Base-by-base conservation (phyloP, 2,329 filamentous ascomycete species). In the Phaeosphaeriaceae sp. region DNA sequence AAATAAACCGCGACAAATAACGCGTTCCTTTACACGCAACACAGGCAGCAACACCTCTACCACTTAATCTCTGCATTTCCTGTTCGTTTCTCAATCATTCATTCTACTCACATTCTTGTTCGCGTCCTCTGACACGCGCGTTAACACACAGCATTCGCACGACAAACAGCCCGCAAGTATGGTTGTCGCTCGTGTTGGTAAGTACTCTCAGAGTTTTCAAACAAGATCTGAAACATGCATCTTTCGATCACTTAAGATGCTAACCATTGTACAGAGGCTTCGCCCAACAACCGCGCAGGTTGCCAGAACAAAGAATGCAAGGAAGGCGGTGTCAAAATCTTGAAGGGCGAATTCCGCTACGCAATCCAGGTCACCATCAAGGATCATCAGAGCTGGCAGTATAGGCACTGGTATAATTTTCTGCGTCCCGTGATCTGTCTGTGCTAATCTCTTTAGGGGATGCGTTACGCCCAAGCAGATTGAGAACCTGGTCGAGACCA, bases 391-490 rank as follows among this genome's bases (percentile, higher is more conserved):
- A 84, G 84, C 70, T 96, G 88, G 87, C 77, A 81, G 56, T 98
- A 90, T 88, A 90, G 89, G 73, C 94, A 98, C 76, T 97, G 94
- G 94, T 96, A 83, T 72, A 85, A 7, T 20, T 6, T 19, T 68
- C 46, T 42, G 19, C 44, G 7, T 48, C 22, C 22, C 20, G 31
- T 13, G 10, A 1, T 25, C 22, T 6, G 21, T n/a, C 10, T n/a
- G 9, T 61, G 31, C 45, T 72, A 33, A 71, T 52, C 22, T 13
- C 7, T 2, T 21, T 51, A 96, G 93, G 93, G 93, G 94, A 27
- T 98, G 94, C 69, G 87, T 93, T 36, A 96, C 92, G 17, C 93
- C 93, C 21, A 83, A 84, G 54, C 87, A 92, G 70, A 80, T 97
- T 58, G 71, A 81, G 56, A 89, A 91, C 62, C 78, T 93, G 48